Evolutionary conservation across 441 rosid genomes (phyloP).

Genomic region (Lepidium campestre): DNA sequence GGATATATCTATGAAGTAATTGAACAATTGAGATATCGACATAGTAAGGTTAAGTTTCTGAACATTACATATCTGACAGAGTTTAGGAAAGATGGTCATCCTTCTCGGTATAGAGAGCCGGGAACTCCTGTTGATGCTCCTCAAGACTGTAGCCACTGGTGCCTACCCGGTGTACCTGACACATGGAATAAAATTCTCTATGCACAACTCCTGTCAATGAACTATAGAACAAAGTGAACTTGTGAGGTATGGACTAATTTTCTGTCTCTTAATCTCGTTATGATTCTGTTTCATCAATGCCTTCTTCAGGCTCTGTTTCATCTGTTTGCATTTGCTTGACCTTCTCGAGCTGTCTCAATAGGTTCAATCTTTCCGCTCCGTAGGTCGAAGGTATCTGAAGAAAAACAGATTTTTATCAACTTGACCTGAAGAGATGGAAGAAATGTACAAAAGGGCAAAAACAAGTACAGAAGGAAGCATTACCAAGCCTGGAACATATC

Average conservation of each 20-base stretch:
- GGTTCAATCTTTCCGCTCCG: constrained; percentile 90
- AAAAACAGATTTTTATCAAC: constrained; percentile 13
- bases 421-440: neutral
- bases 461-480: constrained; percentile 16
- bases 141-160: constrained; percentile 89
- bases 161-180: constrained; percentile 74
- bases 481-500: constrained; percentile 90
- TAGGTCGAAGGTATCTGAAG: constrained; percentile 92
- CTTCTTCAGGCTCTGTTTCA: constrained; percentile 55
- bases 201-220: constrained; percentile 53
- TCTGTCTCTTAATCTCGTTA: neutral
- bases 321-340: constrained; percentile 64
- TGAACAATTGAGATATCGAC: constrained; percentile 35
- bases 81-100: constrained; percentile 64
- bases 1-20: constrained; percentile 42
- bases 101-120: constrained; percentile 55
- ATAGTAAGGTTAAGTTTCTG: constrained; percentile 48
- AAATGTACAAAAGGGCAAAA: constrained; percentile 1
- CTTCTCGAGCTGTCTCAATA: constrained; percentile 88
- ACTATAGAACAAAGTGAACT: constrained; percentile 40
- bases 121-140: constrained; percentile 54
- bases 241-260: neutral
- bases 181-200: constrained; percentile 75
- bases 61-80: constrained; percentile 68
- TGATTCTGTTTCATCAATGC: constrained; percentile 41